Base-by-base conservation (phyloP, 2,329 filamentous ascomycete genomes). In the Parastagonospora avenae region DNA sequence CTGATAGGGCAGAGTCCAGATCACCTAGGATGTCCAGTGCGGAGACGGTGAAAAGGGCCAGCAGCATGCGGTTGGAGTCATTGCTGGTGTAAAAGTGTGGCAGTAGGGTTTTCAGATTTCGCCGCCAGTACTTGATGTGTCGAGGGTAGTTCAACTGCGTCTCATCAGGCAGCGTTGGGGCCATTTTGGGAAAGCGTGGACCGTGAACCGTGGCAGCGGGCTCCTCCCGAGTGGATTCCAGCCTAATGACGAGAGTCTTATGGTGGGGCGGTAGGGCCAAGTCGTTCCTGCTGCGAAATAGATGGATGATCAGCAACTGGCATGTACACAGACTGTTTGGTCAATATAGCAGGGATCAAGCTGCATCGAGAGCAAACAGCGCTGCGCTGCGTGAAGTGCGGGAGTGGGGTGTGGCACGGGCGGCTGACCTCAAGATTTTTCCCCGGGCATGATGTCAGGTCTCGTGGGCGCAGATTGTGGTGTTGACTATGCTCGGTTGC, bases 41-140 rank as follows among this genome's bases (percentile, higher is more conserved):
- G 7, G 91, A 88, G 64, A 97, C 78, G 60, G 89, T 92, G 79
- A 99, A 96, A 79, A 88, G 96, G 60, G 86, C 92, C 47, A 97
- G 85, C 4, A 89, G 89, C 79, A 97, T 89, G 65, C 94, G 92
- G 66, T 88, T 93, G 62, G 91, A 91, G 77, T 99, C 94, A 72
- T 89, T 94, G 71, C 86, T 82, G 12, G 90, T 95, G 78, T 97
- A 99, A 56, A 85, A 82, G 39, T 86, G 82, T 0, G 94, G 94
- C 6, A 99, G 85, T 55, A 88, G 83, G 19, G 87, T 88, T 71
- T 88, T 89, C 59, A 94, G 83, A 72, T 93, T 97, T 70, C 92
- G 87, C 60, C 92, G 85, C 88, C 92, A 99, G 82, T 97, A 99
- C 70, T 89, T 91, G 70, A 94, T 80, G 73, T 99, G 94, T 50